These are phyloP conservation scores for Mucor racemosus DNA, from an alignment of 371 early-diverging fungal species.

Conservation along the genomic window DNA sequence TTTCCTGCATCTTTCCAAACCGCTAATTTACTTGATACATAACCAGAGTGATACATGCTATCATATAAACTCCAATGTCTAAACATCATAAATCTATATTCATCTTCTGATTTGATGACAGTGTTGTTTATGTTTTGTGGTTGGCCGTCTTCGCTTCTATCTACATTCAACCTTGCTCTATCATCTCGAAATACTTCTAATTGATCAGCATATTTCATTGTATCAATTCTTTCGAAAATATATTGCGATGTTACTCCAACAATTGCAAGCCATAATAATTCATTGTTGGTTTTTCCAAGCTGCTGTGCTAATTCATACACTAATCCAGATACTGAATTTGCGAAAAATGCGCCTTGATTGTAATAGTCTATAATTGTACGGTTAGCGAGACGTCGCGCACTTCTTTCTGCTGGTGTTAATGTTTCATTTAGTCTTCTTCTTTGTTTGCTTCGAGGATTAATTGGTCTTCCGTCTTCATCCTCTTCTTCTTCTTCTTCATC, in stretches of 20 bases:
- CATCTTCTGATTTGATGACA: conserved; percentile 58
- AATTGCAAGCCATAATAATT: conserved; percentile 73
- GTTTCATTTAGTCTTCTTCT: conserved; percentile 35
- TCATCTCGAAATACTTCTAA: conserved; percentile 65
- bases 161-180: conserved; percentile 55
- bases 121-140: conserved; percentile 8
- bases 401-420: conserved; percentile 7
- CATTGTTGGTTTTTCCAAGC: conserved; percentile 60
- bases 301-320: conserved; percentile 63
- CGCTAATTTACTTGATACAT: conserved; percentile 82
- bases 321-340: conserved; percentile 58
- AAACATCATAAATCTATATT: conserved; percentile 83
- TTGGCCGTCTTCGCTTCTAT: conserved; percentile 9
- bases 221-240: conserved; percentile 66
- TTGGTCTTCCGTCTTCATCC: conserved; percentile 27
- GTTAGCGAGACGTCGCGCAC: conserved; percentile 29
- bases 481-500: conserved; percentile 39
- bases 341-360: conserved; percentile 58
- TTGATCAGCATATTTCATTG: conserved; percentile 56
- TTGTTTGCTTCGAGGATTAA: conserved; percentile 33
- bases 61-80: conserved; percentile 92
- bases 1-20: conserved; percentile 87
- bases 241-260: conserved; percentile 76
- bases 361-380: conserved; percentile 61
- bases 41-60: conserved; percentile 85